These are phyloP conservation scores for Sonneratia alba DNA, from an alignment of 345 rosid species.

Conservation along the genomic window DNA sequence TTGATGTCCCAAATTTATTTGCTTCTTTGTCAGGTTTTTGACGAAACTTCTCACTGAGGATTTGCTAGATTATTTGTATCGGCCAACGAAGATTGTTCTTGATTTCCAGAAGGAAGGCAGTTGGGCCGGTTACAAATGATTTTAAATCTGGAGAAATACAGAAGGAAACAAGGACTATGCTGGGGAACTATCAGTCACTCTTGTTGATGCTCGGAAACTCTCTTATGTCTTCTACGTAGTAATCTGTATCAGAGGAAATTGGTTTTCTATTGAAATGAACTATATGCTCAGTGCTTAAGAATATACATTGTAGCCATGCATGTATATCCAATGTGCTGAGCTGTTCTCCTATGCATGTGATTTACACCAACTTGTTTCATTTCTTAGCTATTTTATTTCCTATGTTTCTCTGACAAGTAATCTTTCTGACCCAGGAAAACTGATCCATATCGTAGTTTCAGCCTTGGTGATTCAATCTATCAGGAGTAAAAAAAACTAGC, in stretches of 20 bases:
- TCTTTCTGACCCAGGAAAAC: conserved; percentile 60
- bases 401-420: neutral
- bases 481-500: conserved; percentile 94
- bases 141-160: conserved; percentile 70
- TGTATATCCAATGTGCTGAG: neutral
- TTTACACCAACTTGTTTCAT: neutral
- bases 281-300: neutral
- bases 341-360: neutral
- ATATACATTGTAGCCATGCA: neutral
- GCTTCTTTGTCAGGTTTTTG: conserved; percentile 57
- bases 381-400: neutral
- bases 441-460: conserved; percentile 87
- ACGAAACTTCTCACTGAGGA: conserved; percentile 87
- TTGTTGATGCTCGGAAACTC: conserved; percentile 90
- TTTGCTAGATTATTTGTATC: conserved; percentile 81
- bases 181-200: conserved; percentile 90
- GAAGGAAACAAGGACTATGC: conserved; percentile 85
- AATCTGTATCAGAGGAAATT: neutral
- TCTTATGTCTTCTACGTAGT: conserved; percentile 59
- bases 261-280: neutral
- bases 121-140: conserved; percentile 69
- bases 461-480: conserved; percentile 78
- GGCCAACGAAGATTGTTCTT: conserved; percentile 95
- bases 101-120: conserved; percentile 88
- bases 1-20: conserved; percentile 7